phyloP scores from a whole-genome alignment of 768 basidiomycete genomes.

The Saitozyma podzolica region DNA sequence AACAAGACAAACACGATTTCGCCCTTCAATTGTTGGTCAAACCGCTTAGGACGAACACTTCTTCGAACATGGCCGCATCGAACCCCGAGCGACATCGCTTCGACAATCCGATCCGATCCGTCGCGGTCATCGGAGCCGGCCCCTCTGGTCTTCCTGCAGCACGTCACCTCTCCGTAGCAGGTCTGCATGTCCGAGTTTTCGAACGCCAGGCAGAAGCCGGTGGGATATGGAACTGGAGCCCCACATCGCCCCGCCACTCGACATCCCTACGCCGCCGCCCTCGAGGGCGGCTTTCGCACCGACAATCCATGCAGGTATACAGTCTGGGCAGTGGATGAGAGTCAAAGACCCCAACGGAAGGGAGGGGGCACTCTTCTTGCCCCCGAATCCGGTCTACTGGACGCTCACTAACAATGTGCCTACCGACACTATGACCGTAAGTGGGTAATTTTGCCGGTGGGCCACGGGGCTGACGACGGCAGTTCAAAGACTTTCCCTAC shows the following conservation, averaged over 20 bases:
- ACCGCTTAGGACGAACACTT: no score
- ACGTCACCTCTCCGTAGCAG: conserved; percentile 33
- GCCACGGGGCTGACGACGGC: background rate
- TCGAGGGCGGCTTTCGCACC: conserved; percentile 30
- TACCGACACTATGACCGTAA: conserved; percentile 26
- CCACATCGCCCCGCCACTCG: conserved; percentile 13
- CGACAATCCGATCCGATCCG: conserved; percentile 25
- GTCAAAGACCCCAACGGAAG: conserved; percentile 4
- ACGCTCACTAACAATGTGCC: conserved; percentile 38
- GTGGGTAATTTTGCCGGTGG: background rate
- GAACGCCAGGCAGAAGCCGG: conserved; percentile 32
- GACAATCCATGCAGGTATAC: background rate
- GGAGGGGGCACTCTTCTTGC: conserved; percentile 19
- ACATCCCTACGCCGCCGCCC: conserved; percentile 32
- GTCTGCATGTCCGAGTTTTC: conserved; percentile 29
- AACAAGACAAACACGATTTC: no score
- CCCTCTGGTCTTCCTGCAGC: conserved; percentile 32
- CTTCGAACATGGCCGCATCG: no score
- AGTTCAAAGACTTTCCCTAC: conserved; percentile 25
- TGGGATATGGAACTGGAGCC: conserved; percentile 35
- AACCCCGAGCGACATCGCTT: no score
- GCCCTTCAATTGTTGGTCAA: no score
- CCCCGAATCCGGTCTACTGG: conserved; percentile 35
- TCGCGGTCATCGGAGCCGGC: conserved; percentile 41
- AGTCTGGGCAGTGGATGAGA: background rate